phyloP scores from a whole-genome alignment of 1,284 basidiomycete species.

The Puccinia hordei region DNA sequence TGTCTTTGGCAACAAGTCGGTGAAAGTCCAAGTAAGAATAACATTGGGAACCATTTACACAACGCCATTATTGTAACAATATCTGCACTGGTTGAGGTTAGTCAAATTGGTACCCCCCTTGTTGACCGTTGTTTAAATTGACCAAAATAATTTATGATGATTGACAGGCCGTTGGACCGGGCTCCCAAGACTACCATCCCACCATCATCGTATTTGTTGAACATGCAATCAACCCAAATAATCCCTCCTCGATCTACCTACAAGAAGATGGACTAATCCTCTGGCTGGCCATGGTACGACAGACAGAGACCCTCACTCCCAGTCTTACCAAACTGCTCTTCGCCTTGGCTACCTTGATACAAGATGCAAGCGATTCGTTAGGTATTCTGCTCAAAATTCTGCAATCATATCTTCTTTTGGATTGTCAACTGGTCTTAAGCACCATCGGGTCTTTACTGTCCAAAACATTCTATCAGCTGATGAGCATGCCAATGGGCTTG shows the following conservation, averaged over 20 bases:
- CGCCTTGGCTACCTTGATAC: constrained; percentile 11
- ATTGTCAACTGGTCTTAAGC: constrained; percentile 22
- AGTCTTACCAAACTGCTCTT: constrained; percentile 27
- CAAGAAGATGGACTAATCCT: constrained; percentile 44
- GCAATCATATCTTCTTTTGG: constrained; percentile 34
- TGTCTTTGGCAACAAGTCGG: constrained; percentile 43
- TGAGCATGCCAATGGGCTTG: constrained; percentile 28
- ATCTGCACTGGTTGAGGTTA: constrained; percentile 33
- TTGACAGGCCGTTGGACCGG: constrained; percentile 21
- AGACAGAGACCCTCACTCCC: constrained; percentile 31
- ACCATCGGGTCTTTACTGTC: constrained; percentile 17
- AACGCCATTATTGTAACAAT: constrained; percentile 46
- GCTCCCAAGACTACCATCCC: constrained; percentile 34
- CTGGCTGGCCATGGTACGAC: constrained; percentile 34
- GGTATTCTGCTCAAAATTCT: constrained; percentile 41
- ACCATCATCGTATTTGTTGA: constrained; percentile 31
- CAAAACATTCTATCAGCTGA: constrained; percentile 18
- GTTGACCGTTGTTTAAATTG: neutral
- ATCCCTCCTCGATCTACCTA: constrained; percentile 39
- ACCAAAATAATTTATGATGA: neutral
- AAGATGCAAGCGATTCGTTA: constrained; percentile 32
- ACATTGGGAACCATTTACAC: constrained; percentile 33
- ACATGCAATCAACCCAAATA: constrained; percentile 34
- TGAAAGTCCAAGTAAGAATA: constrained; percentile 46
- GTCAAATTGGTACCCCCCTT: neutral